Evolutionary conservation across 2,329 filamentous ascomycete species (phyloP), one percentile per base, ranked within the genome.

Genomic region (Scedosporium minutisporum): DNA sequence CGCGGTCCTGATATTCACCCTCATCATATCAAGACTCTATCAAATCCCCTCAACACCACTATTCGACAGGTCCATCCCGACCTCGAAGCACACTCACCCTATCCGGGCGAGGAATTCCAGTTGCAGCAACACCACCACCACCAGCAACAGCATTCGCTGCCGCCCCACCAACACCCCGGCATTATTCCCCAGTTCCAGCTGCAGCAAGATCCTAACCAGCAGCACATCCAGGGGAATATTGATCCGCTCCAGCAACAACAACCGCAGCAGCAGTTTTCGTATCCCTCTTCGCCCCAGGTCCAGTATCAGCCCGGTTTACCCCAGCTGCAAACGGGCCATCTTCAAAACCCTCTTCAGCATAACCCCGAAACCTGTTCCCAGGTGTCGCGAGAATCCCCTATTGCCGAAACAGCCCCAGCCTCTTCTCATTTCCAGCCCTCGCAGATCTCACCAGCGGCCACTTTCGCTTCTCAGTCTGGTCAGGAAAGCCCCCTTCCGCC

Each of bases 301-400:
- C 62, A 62, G 27, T 62, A 62, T 33, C 61, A 57, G 12, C 42
- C 38, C 25, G 48, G 44, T 12, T 27, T 62, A n/a, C n/a, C 61
- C 16, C 53, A 48, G 53, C 25, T 29, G 6, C 38, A 46, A 41
- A 58, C 61, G 4, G 55, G 38, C 25, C 48, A 62, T 48, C 25
- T 51, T 21, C 55, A 42, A 3, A 38, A 42, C 12, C 46, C 61
- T 23, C 53, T 65, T 44, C 74, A 73, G 44, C 76, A 76, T 63
- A 86, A 85, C 68, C 74, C 82, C 29, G 85, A 87, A 71, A 85
- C 84, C 4, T 72, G 84, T 44, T 87, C 84, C 6, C 84, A 87
- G 71, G 71, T 85, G 67, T 87, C 85, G 69, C 79, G 82, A 76
- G 85, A 87, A 64, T 86, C 84, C 41, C 80, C 80, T 42, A 71